Evolutionary conservation across 257 asterid species (phyloP).

Genomic region (Solanum arcanum): DNA sequence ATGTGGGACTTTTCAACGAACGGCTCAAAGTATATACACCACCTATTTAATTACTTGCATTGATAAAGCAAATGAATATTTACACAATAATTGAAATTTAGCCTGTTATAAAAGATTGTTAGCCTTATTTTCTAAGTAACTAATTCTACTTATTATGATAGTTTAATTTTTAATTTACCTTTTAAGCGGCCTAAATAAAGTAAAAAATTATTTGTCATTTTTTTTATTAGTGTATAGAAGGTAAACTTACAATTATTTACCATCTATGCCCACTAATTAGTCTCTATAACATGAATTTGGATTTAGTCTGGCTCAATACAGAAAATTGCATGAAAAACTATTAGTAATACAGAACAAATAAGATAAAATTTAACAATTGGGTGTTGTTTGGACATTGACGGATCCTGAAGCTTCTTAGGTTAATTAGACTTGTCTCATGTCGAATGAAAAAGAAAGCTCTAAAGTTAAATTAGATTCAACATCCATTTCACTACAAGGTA

Average conservation of each 20-base stretch:
- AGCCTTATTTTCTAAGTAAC: neutral
- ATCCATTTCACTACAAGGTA: neutral
- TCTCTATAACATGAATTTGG: neutral
- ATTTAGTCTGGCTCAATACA: neutral
- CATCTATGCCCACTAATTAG: too few species aligned
- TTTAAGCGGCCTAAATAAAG: neutral
- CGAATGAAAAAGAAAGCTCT: neutral
- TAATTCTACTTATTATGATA: neutral
- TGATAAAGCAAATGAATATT: neutral
- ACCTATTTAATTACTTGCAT: neutral
- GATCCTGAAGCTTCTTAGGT: neutral
- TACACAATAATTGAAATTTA: neutral
- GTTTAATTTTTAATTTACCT: neutral
- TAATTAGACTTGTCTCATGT: neutral
- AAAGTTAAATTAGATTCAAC: neutral
- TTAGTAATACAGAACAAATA: neutral
- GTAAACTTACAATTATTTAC: neutral
- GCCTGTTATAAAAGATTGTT: neutral
- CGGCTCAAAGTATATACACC: neutral
- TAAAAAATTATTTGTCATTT: neutral
- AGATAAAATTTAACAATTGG: neutral
- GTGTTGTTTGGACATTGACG: neutral
- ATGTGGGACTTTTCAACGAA: neutral
- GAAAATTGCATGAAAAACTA: neutral
- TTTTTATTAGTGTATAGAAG: neutral